phyloP scores from a whole-genome alignment of 176 grass and related monocot species.

The Triticum urartu region DNA sequence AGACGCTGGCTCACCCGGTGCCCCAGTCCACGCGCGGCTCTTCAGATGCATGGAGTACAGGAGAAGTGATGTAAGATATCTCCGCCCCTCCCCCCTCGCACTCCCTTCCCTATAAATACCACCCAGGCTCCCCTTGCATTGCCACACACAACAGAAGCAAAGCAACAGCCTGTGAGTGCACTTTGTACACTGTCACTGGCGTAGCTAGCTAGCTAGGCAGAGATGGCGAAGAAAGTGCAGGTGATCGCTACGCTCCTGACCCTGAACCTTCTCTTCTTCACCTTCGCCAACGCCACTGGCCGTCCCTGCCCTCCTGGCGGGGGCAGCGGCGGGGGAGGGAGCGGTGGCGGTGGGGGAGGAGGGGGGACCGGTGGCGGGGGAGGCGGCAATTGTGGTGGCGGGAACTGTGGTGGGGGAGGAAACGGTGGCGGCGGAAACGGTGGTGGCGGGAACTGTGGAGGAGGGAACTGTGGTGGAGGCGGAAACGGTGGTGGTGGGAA shows the following conservation, averaged over 20 bases:
- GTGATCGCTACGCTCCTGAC: not conserved
- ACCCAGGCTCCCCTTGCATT: not conserved
- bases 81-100: not conserved
- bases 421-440: not conserved
- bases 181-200: not conserved
- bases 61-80: not conserved
- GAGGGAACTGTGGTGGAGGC: rapidly evolving
- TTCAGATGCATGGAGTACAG: not conserved
- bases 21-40: not conserved
- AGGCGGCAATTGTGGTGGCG: not conserved
- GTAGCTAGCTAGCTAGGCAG: not conserved
- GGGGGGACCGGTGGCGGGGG: not conserved
- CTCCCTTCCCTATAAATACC: not conserved
- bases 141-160: not conserved
- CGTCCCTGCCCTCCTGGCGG: not conserved
- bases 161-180: not conserved
- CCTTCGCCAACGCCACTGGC: not conserved
- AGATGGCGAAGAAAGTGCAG: conserved; percentile 7
- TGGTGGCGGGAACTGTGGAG: not conserved
- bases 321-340: not conserved
- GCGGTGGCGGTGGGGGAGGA: not conserved
- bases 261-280: conserved; percentile 15
- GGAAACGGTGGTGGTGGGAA: rapidly evolving
- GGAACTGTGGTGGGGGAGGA: not conserved
- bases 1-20: not conserved